Evolutionary conservation across 169 alveolate genomes (phyloP).

Genomic region (Plasmodium reichenowi): DNA sequence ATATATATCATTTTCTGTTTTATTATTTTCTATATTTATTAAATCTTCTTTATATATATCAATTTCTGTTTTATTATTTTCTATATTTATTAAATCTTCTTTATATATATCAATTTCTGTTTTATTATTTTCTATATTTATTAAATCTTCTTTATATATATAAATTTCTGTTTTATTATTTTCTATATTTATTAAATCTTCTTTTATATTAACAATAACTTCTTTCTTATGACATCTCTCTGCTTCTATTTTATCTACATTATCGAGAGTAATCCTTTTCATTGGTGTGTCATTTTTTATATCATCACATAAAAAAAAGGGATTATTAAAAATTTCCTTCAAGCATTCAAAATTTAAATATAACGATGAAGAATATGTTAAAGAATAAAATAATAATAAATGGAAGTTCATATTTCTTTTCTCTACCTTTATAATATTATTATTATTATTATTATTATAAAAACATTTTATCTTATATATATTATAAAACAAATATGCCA

Average conservation of each 20-base stretch:
- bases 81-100: background rate
- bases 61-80: background rate
- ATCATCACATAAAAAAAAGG: background rate
- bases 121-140: background rate
- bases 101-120: background rate
- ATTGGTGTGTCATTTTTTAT: background rate
- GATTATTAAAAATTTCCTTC: conserved; percentile 6
- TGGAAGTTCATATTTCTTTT: background rate
- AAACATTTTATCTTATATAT: conserved; percentile 2
- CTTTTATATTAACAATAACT: background rate
- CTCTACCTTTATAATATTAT: background rate
- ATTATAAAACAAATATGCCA: conserved; percentile 52
- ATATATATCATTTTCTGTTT: background rate
- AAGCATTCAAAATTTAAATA: conserved; percentile 17
- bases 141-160: background rate
- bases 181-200: background rate
- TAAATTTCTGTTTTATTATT: background rate
- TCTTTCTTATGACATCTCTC: too few species aligned
- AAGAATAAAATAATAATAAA: conserved; percentile 11
- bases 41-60: background rate
- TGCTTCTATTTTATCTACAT: background rate
- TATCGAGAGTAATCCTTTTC: background rate
- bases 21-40: background rate
- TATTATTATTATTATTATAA: background rate
- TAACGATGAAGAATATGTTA: conserved; percentile 40